Percentiles rank a stretch among this genome's conserved stretches.
Conservation (phyloP, 1,284 basidiomycete species). For the Fomes fomentarius region DNA sequence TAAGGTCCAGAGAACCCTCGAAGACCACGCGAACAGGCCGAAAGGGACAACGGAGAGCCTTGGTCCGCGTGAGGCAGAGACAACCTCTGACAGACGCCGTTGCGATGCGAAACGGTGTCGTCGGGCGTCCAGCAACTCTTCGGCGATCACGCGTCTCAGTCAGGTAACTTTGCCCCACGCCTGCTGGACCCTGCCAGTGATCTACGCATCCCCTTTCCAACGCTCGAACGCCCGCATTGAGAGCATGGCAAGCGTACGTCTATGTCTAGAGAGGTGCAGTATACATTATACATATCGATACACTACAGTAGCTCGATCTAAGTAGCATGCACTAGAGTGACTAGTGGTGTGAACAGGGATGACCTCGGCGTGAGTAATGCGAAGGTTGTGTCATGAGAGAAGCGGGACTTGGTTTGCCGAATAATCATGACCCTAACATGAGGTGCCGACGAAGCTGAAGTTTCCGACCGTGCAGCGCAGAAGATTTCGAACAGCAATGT, state of each 20-base stretch:
- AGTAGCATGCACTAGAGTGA: conserved; percentile 11
- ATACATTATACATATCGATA: conserved; percentile 23
- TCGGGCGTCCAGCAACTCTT: neutral
- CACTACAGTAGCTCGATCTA: conserved; percentile 17
- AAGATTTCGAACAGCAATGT: neutral
- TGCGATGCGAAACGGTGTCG: neutral
- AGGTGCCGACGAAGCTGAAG: too few relatives aligned
- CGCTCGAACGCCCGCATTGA: too few relatives aligned
- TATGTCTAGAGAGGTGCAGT: conserved; percentile 4
- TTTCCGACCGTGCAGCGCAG: too few relatives aligned
- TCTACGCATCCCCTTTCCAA: too few relatives aligned
- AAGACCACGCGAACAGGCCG: conserved; percentile 9
- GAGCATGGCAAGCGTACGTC: too few relatives aligned
- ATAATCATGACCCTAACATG: conserved; percentile 2
- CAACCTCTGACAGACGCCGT: conserved; percentile 5
- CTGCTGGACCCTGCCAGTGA: too few relatives aligned
- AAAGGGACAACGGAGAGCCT: conserved; percentile 4
- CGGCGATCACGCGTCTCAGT: conserved; percentile 10
- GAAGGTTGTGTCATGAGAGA: neutral
- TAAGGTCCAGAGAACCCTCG: conserved; percentile 6
- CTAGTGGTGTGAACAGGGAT: neutral
- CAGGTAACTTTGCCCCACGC: too few relatives aligned
- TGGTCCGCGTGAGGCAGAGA: conserved; percentile 20
- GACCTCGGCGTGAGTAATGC: neutral
- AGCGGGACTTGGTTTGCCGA: neutral